Conservation (phyloP, 1,284 basidiomycete genomes). For the Ganoderma lucidum region DNA sequence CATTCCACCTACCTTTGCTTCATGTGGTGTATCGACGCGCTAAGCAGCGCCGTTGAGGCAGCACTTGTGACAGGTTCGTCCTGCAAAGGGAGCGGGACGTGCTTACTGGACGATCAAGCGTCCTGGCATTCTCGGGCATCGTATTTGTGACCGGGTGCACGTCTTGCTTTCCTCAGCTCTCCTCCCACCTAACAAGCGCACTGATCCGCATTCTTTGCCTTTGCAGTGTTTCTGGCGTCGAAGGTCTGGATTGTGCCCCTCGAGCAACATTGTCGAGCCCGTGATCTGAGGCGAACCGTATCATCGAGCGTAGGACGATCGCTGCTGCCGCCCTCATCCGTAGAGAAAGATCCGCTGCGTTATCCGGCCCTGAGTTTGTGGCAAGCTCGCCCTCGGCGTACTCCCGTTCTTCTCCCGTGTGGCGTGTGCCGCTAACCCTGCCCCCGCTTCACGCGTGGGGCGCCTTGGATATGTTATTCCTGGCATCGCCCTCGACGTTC, state of each 20-base stretch:
- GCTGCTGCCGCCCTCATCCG: too few relatives aligned
- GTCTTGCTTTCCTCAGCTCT: neutral
- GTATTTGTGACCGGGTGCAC: neutral
- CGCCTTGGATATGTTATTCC: neutral
- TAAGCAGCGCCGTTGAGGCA: neutral
- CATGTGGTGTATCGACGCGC: neutral
- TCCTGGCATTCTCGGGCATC: neutral
- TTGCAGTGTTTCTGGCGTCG: neutral
- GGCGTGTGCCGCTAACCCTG: neutral
- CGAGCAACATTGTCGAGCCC: neutral
- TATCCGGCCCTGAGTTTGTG: neutral
- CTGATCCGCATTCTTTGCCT: neutral
- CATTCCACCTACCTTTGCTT: neutral
- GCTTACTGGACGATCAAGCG: too few relatives aligned
- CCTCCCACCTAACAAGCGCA: neutral
- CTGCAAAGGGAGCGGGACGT: too few relatives aligned
- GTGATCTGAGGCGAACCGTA: neutral
- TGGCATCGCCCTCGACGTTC: neutral
- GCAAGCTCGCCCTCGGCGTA: neutral
- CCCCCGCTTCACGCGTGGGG: neutral
- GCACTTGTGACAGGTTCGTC: too few relatives aligned
- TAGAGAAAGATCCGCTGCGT: too few relatives aligned
- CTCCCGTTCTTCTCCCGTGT: neutral
- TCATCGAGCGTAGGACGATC: neutral
- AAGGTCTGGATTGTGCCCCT: neutral